Evolutionary conservation across 164 flowering plant genomes (phyloP), one percentile per base, ranked within the genome.

Genomic region (Vitis amurensis): DNA sequence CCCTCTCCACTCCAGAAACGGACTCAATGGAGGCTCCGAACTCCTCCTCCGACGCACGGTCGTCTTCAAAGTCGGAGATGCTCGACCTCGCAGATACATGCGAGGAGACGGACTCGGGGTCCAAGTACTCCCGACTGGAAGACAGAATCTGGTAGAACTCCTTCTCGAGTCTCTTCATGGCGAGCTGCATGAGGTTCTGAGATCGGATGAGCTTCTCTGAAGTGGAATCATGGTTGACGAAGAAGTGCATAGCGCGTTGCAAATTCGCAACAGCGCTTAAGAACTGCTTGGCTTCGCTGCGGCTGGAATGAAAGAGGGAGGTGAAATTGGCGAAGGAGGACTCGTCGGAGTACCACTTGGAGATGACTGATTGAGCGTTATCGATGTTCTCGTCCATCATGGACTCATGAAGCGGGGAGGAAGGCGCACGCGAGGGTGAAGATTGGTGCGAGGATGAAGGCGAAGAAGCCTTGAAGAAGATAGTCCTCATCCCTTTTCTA

Each of bases 121-220:
- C 87, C 0, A 89, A 79, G 56, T 71, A 62, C 52, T 74, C 80
- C 2, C 83, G 71, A 53, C 83, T 86, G 3, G 82, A 4, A 0
- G 87, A 81, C 5, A 92, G 61, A 58, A 90, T 83, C 47, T 64
- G 73, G 61, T 83, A 80, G 44, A 92, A 89, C 72, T 92, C 97
- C 77, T 78, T 83, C 72, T 89, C 75, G 0, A 90, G 79, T 11
- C 87, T 65, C 64, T 82, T 86, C 88, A 89, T 92, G 8, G 94
- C 94, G 3, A 70, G 64, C 16, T 83, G 84, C 89, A 91, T 88
- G 11, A 90, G 63, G 0, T 64, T 76, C 50, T 91, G 96, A 13
- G 87, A 82, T 0, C 59, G 68, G 2, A 84, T 73, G 56, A 91
- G 89, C 59, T 69, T 80, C 0, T 79, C 72, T 9, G 88, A 82